These are phyloP conservation scores for Chrysanthemum makinoi DNA, from an alignment of 129 eudicot species.

Conservation along the genomic window DNA sequence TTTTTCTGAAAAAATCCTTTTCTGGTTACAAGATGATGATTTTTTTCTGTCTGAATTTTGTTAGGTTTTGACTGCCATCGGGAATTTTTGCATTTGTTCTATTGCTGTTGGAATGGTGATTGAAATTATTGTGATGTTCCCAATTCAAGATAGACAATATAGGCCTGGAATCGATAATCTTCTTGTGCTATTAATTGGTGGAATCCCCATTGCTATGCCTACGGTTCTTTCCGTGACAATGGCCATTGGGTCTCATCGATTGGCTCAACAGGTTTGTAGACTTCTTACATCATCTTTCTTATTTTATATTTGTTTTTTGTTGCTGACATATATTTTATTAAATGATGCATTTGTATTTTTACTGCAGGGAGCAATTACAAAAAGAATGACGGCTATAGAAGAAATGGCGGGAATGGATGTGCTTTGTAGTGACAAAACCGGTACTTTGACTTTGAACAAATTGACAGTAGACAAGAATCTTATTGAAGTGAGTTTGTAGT, in stretches of 20 bases:
- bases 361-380: conserved; percentile 91
- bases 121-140: conserved; percentile 95
- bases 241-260: conserved; percentile 98
- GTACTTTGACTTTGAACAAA: conserved; percentile 93
- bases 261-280: conserved; percentile 88
- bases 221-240: conserved; percentile 98
- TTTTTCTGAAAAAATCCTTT: not conserved
- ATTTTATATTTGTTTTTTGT: not conserved
- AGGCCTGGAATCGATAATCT: conserved; percentile 99
- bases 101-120: conserved; percentile 96
- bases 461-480: conserved; percentile 98
- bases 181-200: conserved; percentile 96
- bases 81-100: conserved; percentile 98
- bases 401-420: conserved; percentile 99
- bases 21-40: conserved; percentile 4
- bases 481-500: conserved; percentile 59
- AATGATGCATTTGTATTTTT: not conserved
- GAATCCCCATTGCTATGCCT: conserved; percentile 99
- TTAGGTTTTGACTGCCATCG: conserved; percentile 96
- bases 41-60: conserved; percentile 3
- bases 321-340: not conserved
- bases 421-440: conserved; percentile 98
- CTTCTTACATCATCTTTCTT: conserved; percentile 19
- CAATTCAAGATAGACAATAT: conserved; percentile 83
- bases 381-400: conserved; percentile 99